These are phyloP conservation scores for Shiraia sp. DNA, from an alignment of 2,329 filamentous ascomycete species.

Conservation along the genomic window DNA sequence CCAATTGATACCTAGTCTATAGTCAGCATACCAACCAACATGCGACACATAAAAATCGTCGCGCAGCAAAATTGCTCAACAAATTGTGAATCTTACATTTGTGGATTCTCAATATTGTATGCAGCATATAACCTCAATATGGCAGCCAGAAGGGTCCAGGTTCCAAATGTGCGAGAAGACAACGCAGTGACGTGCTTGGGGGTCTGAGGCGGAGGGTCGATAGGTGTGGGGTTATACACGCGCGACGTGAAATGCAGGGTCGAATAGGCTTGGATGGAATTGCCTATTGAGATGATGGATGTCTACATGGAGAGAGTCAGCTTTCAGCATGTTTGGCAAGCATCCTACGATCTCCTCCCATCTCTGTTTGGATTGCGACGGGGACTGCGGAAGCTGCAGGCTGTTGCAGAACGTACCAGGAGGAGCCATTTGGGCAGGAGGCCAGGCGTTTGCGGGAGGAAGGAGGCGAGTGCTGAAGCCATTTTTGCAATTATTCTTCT, in stretches of 20 bases:
- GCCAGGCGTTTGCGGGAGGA: slow-evolving; percentile 53
- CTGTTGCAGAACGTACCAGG: slow-evolving; percentile 54
- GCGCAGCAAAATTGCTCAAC: slow-evolving; percentile 74
- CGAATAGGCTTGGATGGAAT: slow-evolving; percentile 80
- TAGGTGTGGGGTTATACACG: slow-evolving; percentile 72
- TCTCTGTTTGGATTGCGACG: not conserved
- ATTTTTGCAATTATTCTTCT: slow-evolving; percentile 21
- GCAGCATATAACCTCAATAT: slow-evolving; percentile 81
- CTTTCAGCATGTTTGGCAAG: not conserved
- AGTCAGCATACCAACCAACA: slow-evolving; percentile 37
- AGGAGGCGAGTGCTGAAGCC: slow-evolving; percentile 39
- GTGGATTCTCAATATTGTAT: slow-evolving; percentile 74
- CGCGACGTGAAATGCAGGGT: slow-evolving; percentile 83
- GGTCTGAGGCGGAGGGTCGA: slow-evolving; percentile 40
- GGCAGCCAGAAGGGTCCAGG: slow-evolving; percentile 80
- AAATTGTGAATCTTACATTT: slow-evolving; percentile 72
- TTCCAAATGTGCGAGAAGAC: slow-evolving; percentile 79
- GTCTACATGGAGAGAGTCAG: slow-evolving; percentile 58
- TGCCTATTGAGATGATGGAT: slow-evolving; percentile 78
- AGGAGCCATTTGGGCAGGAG: slow-evolving; percentile 68
- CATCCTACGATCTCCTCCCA: too few relatives aligned
- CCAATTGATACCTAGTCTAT: slow-evolving; percentile 66
- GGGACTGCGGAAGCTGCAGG: slow-evolving; percentile 6
- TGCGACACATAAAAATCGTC: too few relatives aligned
- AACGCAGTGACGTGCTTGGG: slow-evolving; percentile 69